Conservation (phyloP, 305 asterid species). For the Fraxinus ornus region DNA sequence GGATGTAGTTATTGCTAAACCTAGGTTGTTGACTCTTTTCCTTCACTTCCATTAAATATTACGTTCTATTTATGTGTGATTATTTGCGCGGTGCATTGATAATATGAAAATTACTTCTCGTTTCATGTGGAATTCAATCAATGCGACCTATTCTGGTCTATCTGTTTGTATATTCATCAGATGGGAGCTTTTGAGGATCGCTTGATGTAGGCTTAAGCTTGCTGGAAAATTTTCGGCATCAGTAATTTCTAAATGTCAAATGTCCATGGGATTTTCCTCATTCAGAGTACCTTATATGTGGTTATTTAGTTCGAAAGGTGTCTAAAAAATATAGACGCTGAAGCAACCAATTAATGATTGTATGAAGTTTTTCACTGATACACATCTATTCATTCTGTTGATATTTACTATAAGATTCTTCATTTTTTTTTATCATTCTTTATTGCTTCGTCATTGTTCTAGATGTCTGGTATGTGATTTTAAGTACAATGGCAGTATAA, state of each 20-base stretch:
- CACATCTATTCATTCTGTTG: not conserved
- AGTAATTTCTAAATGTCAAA: not conserved
- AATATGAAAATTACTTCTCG: conserved; percentile 8
- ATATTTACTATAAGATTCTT: not conserved
- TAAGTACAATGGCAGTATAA: not conserved
- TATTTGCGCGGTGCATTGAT: not conserved
- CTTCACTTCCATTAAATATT: conserved; percentile 15
- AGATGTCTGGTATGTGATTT: not conserved
- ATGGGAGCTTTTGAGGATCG: not conserved
- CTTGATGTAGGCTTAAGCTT: not conserved
- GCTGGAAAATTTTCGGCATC: not conserved
- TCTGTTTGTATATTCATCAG: not conserved
- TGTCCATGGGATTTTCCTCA: conserved; percentile 7
- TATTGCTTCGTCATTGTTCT: conserved; percentile 14
- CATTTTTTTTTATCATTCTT: not conserved
- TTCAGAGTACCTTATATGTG: conserved; percentile 8
- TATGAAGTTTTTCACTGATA: not conserved
- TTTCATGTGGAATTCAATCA: not conserved
- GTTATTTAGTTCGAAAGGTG: not conserved
- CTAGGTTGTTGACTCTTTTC: conserved; percentile 61
- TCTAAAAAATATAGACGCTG: not conserved
- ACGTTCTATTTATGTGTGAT: conserved; percentile 16
- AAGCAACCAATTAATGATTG: not conserved
- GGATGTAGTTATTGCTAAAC: conserved; percentile 97
- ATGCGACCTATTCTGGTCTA: not conserved